phyloP scores from a whole-genome alignment of 2,329 filamentous ascomycete species.

The Dactylonectria estremocensis region DNA sequence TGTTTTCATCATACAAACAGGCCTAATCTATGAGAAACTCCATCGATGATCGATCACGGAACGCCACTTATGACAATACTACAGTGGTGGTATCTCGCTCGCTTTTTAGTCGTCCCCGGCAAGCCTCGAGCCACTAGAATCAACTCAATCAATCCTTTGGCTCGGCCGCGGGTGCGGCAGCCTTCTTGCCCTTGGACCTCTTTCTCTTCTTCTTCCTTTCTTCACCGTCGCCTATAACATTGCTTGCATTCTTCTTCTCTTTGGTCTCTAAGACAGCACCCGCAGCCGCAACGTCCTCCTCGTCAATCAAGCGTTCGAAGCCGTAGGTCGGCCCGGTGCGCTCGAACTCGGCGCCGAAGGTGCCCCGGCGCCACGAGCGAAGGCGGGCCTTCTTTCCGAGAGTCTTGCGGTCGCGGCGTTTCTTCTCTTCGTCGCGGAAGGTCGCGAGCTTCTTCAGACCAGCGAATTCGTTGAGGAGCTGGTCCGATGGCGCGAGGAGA shows the following conservation, averaged over 20 bases:
- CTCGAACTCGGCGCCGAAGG: constrained; percentile 73
- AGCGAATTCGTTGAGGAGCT: constrained; percentile 88
- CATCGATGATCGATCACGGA: constrained; percentile 35
- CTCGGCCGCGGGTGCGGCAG: constrained; percentile 44
- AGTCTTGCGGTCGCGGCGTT: constrained; percentile 88
- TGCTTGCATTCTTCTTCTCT: constrained; percentile 42
- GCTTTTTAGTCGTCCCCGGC: constrained; percentile 22
- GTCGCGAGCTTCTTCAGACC: constrained; percentile 95
- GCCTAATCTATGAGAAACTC: constrained; percentile 31
- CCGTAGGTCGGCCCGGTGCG: constrained; percentile 70
- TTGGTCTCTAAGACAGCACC: constrained; percentile 48
- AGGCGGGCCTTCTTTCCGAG: constrained; percentile 94
- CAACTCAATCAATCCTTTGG: constrained; percentile 37
- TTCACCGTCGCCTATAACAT: constrained; percentile 50
- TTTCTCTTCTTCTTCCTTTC: constrained; percentile 67
- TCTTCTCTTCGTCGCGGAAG: constrained; percentile 91
- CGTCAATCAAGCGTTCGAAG: constrained; percentile 62
- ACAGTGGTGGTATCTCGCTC: constrained; percentile 40
- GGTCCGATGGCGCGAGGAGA: constrained; percentile 87
- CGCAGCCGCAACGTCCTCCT: constrained; percentile 39
- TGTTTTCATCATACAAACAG: constrained; percentile 29
- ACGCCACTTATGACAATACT: constrained; percentile 42
- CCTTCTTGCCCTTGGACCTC: constrained; percentile 63
- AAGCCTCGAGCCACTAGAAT: neutral
- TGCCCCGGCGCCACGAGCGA: constrained; percentile 84